phyloP scores from a whole-genome alignment of 1,284 basidiomycete genomes.

The Boletus smithii region DNA sequence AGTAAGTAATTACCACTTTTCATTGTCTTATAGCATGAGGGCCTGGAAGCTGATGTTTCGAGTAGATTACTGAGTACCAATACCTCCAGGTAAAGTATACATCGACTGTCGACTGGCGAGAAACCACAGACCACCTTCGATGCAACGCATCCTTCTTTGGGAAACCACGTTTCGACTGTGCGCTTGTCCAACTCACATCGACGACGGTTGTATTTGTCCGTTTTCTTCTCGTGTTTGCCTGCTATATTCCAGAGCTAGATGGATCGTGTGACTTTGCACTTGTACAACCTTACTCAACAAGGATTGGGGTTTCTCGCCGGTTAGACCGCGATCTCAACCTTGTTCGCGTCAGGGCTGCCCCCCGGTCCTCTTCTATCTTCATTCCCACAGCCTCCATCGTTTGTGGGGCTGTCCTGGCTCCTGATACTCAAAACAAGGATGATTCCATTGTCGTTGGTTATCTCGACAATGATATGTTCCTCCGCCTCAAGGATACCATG shows the following conservation, averaged over 20 bases:
- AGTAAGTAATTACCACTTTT: background rate
- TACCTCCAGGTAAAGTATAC: background rate
- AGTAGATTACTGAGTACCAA: background rate
- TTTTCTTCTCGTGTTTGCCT: conserved; percentile 3
- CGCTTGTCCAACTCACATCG: background rate
- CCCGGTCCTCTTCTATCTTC: background rate
- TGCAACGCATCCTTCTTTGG: background rate
- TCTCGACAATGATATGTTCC: background rate
- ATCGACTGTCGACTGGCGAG: background rate
- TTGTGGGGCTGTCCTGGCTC: background rate
- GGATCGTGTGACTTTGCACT: conserved; percentile 1
- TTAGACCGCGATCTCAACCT: conserved; percentile 1
- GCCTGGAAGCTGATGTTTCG: background rate
- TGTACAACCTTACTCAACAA: background rate
- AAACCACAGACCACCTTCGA: background rate
- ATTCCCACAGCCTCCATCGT: conserved; percentile 2
- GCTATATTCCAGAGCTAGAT: background rate
- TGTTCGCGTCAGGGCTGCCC: background rate
- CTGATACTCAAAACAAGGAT: background rate
- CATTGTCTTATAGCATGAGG: background rate
- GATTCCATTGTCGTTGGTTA: background rate
- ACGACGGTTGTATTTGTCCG: background rate
- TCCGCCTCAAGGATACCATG: background rate
- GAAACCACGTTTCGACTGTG: conserved; percentile 1
- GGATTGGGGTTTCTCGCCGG: background rate